Conservation (phyloP, 225 moss, liverwort and hornwort species). For the Polytrichum formosum region DNA sequence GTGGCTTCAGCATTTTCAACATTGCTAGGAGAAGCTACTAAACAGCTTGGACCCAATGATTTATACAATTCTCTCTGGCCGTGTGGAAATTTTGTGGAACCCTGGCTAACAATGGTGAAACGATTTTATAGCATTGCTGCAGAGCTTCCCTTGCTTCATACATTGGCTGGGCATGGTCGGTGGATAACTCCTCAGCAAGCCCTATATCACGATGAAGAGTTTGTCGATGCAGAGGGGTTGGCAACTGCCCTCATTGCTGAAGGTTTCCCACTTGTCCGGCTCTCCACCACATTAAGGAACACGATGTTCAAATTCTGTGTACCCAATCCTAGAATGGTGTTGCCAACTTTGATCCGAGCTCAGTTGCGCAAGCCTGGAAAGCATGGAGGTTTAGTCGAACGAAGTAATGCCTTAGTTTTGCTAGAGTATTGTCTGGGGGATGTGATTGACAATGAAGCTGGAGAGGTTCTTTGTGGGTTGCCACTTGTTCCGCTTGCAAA, state of each 20-base stretch:
- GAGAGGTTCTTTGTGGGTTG: slow-evolving; percentile 48
- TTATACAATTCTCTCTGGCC: slow-evolving; percentile 73
- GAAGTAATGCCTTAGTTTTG: slow-evolving; percentile 51
- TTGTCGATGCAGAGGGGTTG: slow-evolving; percentile 60
- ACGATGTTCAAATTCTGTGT: slow-evolving; percentile 60
- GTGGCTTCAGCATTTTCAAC: slow-evolving; percentile 60
- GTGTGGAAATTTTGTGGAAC: slow-evolving; percentile 65
- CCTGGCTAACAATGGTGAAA: slow-evolving; percentile 80
- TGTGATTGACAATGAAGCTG: slow-evolving; percentile 78
- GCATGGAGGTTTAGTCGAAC: slow-evolving; percentile 56
- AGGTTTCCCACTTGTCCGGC: slow-evolving; percentile 63
- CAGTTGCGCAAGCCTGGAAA: slow-evolving; percentile 65
- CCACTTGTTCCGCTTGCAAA: slow-evolving; percentile 75
- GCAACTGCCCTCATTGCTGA: slow-evolving; percentile 62
- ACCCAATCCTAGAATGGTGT: slow-evolving; percentile 54
- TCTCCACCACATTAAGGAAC: slow-evolving; percentile 38
- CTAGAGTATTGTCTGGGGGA: slow-evolving; percentile 88
- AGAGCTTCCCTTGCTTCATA: slow-evolving; percentile 63
- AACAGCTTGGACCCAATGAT: slow-evolving; percentile 54
- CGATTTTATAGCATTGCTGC: slow-evolving; percentile 46
- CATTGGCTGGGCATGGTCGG: slow-evolving; percentile 53
- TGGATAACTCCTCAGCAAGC: slow-evolving; percentile 70
- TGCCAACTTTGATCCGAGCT: slow-evolving; percentile 59
- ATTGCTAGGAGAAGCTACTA: slow-evolving; percentile 65
- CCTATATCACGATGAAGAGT: slow-evolving; percentile 83